Evolutionary conservation across 495 filamentous ascomycete genomes (phyloP), one percentile per base, ranked within the genome.

Genomic region (Thozetella sp.): DNA sequence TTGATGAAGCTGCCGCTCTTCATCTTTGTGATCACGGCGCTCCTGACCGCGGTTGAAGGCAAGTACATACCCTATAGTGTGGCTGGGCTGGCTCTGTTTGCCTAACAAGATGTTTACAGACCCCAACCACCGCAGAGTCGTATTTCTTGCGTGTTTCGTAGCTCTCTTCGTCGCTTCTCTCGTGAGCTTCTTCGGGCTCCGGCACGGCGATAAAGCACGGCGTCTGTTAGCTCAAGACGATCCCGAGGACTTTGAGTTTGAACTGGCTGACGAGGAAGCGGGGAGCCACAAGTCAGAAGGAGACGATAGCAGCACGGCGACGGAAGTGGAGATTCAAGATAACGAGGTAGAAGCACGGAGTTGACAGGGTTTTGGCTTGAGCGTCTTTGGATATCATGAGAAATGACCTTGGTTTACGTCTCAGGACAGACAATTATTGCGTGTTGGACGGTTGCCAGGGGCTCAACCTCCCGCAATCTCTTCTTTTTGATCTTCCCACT

Each of bases 401-500:
- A 26, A 22, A 22, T 13, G 34, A 34, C 45, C 50, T 22, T 22
- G 50, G 19, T 46, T 56, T 22, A 26, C 54, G 20, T 26, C 9
- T 25, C 22, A 43, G 27, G 19, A 26, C 50, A 25, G 22, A 56
- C 37, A 50, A 53, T 27, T n/a, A n/a, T n/a, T n/a, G n/a, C n/a
- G n/a, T n/a, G 20, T 24, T 6, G n/a, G 27, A 46, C 24, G 13
- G 2, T 34, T 15, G 20, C 37, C 25, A 20, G 34, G 22, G 25
- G 19, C 23, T 51, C 43, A 51, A 12, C 53, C 53, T 19, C 50
- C 25, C 24, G 23, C 72, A 45, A 78, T 79, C 61, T 80, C 76
- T 45, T 75, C 74, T 30, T 81, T 77, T 61, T 82, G 78, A 20
- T 83, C 79, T 55, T 81, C 77, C 76, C 80, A 84, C 61, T 83